phyloP scores from a whole-genome alignment of 2,329 filamentous ascomycete genomes.

The Fragosphaeria purpurea region DNA sequence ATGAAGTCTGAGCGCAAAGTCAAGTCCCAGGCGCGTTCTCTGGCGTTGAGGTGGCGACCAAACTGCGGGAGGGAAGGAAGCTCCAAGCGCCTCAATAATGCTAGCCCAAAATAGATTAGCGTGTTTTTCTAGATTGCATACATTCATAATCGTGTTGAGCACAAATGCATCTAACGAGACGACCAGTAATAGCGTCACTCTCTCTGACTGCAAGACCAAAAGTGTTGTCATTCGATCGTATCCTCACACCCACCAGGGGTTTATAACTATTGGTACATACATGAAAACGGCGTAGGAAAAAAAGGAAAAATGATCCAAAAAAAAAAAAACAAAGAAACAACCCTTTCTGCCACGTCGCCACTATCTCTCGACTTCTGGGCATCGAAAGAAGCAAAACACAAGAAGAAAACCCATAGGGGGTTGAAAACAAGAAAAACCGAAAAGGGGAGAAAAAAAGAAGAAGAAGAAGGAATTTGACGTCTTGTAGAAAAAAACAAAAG shows the following conservation, averaged over 20 bases:
- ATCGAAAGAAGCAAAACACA: background rate
- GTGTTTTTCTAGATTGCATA: background rate
- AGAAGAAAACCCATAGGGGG: background rate
- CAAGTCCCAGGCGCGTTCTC: conserved; percentile 6
- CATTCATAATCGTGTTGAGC: background rate
- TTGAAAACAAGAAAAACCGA: no score
- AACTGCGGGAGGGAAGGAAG: no score
- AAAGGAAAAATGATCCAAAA: background rate
- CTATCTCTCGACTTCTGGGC: no score
- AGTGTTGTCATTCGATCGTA: no score
- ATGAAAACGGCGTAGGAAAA: background rate
- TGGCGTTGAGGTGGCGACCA: background rate
- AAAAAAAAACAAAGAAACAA: background rate
- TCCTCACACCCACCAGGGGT: no score
- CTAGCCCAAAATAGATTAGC: background rate
- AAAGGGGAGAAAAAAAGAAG: background rate
- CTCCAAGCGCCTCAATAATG: background rate
- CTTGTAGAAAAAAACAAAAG: background rate
- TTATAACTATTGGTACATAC: no score
- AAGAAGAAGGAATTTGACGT: background rate
- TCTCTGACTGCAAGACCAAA: no score
- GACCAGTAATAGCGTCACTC: no score
- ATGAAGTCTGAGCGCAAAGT: no score
- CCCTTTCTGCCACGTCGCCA: no score
- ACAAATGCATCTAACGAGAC: background rate